Percentiles rank a stretch among this genome's conserved stretches.
These are phyloP conservation scores for Auriscalpium microsporum DNA, from an alignment of 768 basidiomycete genomes.

Conservation along the genomic window DNA sequence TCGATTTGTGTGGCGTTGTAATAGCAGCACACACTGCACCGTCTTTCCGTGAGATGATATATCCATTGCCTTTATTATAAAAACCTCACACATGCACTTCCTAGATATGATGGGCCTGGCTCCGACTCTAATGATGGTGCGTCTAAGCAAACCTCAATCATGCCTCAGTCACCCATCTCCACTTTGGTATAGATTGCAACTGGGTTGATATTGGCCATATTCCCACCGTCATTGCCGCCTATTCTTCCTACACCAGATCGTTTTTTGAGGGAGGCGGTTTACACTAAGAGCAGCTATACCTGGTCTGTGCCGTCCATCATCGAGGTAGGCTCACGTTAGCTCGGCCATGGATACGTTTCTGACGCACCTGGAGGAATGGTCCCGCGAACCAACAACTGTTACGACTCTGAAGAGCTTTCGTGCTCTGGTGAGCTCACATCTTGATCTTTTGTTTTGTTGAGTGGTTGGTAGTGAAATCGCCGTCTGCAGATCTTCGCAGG, in stretches of 20 bases:
- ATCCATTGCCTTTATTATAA: not conserved
- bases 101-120: conserved; percentile 2
- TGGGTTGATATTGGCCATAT: conserved; percentile 15
- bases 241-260: conserved; percentile 17
- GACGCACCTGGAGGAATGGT: conserved; percentile 15
- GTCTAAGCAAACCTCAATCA: not conserved
- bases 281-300: conserved; percentile 6
- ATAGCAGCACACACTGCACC: not conserved
- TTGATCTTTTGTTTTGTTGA: not conserved
- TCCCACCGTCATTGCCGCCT: conserved; percentile 17
- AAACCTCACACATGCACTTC: not conserved
- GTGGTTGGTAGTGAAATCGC: not conserved
- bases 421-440: conserved; percentile 5
- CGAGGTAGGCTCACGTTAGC: conserved; percentile 14
- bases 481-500: conserved; percentile 29
- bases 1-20: not conserved
- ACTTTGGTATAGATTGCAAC: not conserved
- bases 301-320: conserved; percentile 20
- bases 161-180: not conserved
- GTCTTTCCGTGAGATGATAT: not conserved
- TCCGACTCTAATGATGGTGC: not conserved
- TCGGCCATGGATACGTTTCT: not conserved
- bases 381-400: conserved; percentile 7
- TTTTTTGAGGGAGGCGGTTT: conserved; percentile 5
- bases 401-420: conserved; percentile 4